Evolutionary conservation across 2,329 filamentous ascomycete genomes (phyloP).

Genomic region (Nigrograna mackinnonii): DNA sequence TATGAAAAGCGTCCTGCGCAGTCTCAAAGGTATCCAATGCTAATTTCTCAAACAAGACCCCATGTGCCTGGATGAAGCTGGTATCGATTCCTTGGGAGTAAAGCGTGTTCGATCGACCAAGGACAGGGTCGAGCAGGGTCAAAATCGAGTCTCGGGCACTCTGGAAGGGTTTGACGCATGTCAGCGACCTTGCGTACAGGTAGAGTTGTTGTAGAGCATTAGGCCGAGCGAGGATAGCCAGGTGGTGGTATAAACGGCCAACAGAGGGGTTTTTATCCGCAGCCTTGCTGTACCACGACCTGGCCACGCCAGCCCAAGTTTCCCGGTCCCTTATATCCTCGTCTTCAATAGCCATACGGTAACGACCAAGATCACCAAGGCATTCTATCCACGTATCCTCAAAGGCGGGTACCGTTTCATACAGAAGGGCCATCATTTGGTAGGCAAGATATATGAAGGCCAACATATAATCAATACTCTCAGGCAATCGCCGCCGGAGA

Average conservation of each 20-base stretch:
- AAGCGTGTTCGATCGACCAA: constrained; percentile 39
- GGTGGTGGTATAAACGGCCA: constrained; percentile 83
- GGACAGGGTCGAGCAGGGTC: constrained; percentile 64
- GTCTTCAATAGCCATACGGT: constrained; percentile 90
- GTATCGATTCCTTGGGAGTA: constrained; percentile 56
- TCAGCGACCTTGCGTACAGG: constrained; percentile 72
- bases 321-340: constrained; percentile 75
- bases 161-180: constrained; percentile 67
- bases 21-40: constrained; percentile 51
- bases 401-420: constrained; percentile 83
- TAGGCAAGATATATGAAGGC: constrained; percentile 89
- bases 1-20: constrained; percentile 55
- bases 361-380: constrained; percentile 81
- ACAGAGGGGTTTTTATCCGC: constrained; percentile 75
- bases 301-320: constrained; percentile 78
- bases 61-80: constrained; percentile 66
- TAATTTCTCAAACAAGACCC: constrained; percentile 63
- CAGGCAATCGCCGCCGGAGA: constrained; percentile 66
- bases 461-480: constrained; percentile 84
- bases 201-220: constrained; percentile 72
- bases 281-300: constrained; percentile 83
- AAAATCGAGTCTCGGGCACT: constrained; percentile 72
- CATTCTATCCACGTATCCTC: constrained; percentile 94
- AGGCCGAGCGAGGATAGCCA: constrained; percentile 76
- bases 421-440: constrained; percentile 83